These are phyloP conservation scores for Chlamydomonas sp. DNA, from an alignment of 139 green algal species.

Conservation along the genomic window DNA sequence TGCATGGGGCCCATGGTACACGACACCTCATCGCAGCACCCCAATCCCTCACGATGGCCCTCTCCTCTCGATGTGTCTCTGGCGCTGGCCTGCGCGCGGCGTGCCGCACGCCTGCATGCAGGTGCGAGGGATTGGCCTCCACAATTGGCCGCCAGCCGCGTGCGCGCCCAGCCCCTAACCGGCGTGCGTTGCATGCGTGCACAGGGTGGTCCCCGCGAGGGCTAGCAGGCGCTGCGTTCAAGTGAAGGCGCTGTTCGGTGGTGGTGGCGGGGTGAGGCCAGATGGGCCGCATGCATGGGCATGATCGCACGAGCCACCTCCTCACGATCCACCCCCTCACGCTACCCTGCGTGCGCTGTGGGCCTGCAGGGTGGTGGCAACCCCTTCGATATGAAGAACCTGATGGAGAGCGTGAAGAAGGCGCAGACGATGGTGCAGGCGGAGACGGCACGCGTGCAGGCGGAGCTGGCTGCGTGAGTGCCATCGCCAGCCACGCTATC, in stretches of 20 bases:
- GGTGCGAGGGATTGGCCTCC: no score
- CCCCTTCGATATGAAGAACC: conserved; percentile 74
- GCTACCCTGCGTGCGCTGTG: conserved; percentile 2
- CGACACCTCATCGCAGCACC: no score
- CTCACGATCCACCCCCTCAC: no score
- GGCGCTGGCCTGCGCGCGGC: background rate
- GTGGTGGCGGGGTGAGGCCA: background rate
- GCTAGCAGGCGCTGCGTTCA: background rate
- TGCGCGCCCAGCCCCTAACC: background rate
- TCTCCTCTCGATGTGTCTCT: background rate
- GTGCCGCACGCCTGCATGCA: background rate
- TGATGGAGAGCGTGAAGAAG: conserved; percentile 91
- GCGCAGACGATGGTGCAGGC: conserved; percentile 86
- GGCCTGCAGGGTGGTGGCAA: conserved; percentile 53
- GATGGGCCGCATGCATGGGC: no score
- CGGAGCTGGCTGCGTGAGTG: conserved; percentile 65
- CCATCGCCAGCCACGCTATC: no score
- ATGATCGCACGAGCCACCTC: no score
- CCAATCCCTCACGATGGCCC: background rate
- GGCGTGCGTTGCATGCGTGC: background rate
- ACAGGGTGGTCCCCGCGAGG: background rate
- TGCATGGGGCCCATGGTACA: no score
- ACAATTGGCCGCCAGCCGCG: background rate
- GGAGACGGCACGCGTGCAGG: conserved; percentile 81
- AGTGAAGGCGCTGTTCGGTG: conserved; percentile 8